phyloP scores from a whole-genome alignment of 192 early-diverging fungal genomes.

The Backusella westeae region DNA sequence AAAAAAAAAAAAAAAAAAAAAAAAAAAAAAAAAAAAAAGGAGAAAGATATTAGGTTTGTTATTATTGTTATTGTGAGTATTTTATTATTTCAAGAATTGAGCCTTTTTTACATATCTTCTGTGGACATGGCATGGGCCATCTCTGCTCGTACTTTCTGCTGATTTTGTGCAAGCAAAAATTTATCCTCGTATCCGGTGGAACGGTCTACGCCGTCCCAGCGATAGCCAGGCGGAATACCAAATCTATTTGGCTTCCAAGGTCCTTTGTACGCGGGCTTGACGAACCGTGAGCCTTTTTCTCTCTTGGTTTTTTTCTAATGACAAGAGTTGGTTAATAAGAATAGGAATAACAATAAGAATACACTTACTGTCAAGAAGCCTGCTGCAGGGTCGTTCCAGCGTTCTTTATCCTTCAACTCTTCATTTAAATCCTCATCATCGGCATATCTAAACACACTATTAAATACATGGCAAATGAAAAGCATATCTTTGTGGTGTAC shows the following conservation, averaged over 20 bases:
- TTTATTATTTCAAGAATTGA: neutral
- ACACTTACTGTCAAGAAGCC: constrained; percentile 46
- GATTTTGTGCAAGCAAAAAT: constrained; percentile 43
- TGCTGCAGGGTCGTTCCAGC: constrained; percentile 69
- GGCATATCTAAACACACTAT: constrained; percentile 41
- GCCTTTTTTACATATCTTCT: constrained; percentile 55
- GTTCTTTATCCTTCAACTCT: constrained; percentile 52
- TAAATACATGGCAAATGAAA: neutral
- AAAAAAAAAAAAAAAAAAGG: neutral
- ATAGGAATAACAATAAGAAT: neutral
- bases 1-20: too few relatives aligned
- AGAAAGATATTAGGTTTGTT: neutral
- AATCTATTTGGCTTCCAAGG: constrained; percentile 63
- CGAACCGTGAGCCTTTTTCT: constrained; percentile 36
- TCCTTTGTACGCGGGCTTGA: constrained; percentile 57
- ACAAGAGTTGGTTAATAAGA: constrained; percentile 2
- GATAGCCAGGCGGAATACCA: constrained; percentile 61
- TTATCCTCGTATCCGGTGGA: constrained; percentile 59
- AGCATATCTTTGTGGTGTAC: constrained; percentile 24
- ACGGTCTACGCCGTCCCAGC: constrained; percentile 71
- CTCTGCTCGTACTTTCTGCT: constrained; percentile 21
- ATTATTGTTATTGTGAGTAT: neutral
- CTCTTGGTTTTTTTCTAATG: constrained; percentile 32
- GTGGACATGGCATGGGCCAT: constrained; percentile 61
- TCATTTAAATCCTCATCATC: constrained; percentile 64